Conservation (phyloP, 805 yeast species). For the Ogataea henricii region DNA sequence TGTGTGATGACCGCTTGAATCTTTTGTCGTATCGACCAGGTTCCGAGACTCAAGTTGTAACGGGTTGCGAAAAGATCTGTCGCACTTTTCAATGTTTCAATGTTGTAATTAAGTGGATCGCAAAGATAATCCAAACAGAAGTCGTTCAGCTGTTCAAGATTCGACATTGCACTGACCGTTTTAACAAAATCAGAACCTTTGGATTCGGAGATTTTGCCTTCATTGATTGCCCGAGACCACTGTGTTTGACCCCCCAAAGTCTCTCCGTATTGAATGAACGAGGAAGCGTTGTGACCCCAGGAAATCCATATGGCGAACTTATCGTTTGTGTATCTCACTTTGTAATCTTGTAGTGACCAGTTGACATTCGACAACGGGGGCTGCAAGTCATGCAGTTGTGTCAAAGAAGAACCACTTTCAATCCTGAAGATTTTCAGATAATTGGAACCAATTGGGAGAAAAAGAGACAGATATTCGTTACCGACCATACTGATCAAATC, state of each 20-base stretch:
- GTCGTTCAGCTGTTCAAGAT: constrained; percentile 30
- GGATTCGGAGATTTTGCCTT: constrained; percentile 8
- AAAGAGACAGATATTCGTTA: constrained; percentile 20
- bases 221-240: constrained; percentile 21
- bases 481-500: constrained; percentile 15
- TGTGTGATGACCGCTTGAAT: constrained; percentile 32
- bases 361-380: constrained; percentile 20
- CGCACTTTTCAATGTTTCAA: constrained; percentile 52
- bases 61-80: constrained; percentile 18
- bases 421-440: constrained; percentile 27
- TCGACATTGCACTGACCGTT: constrained; percentile 10
- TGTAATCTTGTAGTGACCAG: constrained; percentile 32
- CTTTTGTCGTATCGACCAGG: constrained; percentile 36
- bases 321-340: constrained; percentile 9
- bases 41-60: constrained; percentile 11
- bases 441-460: constrained; percentile 30
- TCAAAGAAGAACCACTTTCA: constrained; percentile 13
- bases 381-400: constrained; percentile 11
- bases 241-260: constrained; percentile 7
- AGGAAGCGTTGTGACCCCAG: constrained; percentile 10
- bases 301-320: constrained; percentile 24
- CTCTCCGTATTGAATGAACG: constrained; percentile 23
- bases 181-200: constrained; percentile 14
- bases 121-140: constrained; percentile 49
- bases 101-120: constrained; percentile 50